Evolutionary conservation across 192 early-diverging fungal species (phyloP), one percentile per base, ranked within the genome.

Genomic region (Backusella parvicylindrica): DNA sequence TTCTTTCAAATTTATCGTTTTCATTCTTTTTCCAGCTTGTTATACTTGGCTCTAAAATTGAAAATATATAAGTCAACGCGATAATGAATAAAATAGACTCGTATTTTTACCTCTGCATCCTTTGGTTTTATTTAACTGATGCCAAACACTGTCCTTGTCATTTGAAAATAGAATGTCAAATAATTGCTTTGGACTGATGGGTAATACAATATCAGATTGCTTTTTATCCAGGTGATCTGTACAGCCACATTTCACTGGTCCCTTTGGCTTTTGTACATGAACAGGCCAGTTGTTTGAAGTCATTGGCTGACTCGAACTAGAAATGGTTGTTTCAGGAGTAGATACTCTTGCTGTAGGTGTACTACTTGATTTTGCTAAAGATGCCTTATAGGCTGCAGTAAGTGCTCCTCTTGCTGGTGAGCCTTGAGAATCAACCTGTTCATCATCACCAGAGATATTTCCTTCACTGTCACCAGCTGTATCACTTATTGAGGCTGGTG

Each of bases 161-260:
- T n/a, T 28, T 28, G 21, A 60, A 60, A 60, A 60, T 28, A 60
- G 2, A 12, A 60, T 60, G 2, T 60, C 53, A 28, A 60, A 60
- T 60, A 60, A 11, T 12, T 60, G 53, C 26, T 60, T 60, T 60
- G 53, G 23, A 5, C 88, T 85, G 7, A 90, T 70, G 0, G 75
- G 63, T 18, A 91, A 72, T 23, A 82, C 82, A 50, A 86, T 49
- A 9, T 91, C 86, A 15, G 76, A 36, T 21, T 91, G 89, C 30
- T 79, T 71, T 67, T 87, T 85, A 33, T 94, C 92, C 40, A 89
- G 72, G 82, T 94, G 92, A 43, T 93, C 92, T n/a, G 81, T 68
- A 70, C 92, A 94, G 13, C 84, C 82, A 65, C 92, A 94, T 15
- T 70, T 18, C 0, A 89, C 81, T 32, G 87, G 85, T 0, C 56